These are phyloP conservation scores for Boletus subcaerulescens DNA, from an alignment of 768 basidiomycete species.

Conservation along the genomic window DNA sequence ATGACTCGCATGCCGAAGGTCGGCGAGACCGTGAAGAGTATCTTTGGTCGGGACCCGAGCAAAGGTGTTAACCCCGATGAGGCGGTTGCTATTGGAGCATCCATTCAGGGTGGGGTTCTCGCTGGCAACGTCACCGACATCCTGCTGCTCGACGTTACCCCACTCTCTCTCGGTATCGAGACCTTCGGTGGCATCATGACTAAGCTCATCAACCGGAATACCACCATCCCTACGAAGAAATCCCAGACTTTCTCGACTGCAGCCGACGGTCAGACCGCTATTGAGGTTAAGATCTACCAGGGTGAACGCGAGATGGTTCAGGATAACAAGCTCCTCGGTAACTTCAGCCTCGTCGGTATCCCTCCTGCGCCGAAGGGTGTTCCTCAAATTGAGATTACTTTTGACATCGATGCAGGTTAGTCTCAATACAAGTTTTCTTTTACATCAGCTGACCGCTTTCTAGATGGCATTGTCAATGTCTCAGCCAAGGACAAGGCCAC, in stretches of 20 bases:
- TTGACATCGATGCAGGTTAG: slow-evolving; percentile 95
- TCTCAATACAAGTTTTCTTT: not conserved
- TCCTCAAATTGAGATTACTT: slow-evolving; percentile 80
- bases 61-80: slow-evolving; percentile 99
- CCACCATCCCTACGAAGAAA: slow-evolving; percentile 99
- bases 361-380: slow-evolving; percentile 78
- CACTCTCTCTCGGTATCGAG: slow-evolving; percentile 92
- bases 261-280: slow-evolving; percentile 98
- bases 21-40: slow-evolving; percentile 76
- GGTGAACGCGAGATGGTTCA: slow-evolving; percentile 98
- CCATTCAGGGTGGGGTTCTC: slow-evolving; percentile 97
- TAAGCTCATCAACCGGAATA: slow-evolving; percentile 96
- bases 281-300: slow-evolving; percentile 99
- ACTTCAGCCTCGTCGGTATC: slow-evolving; percentile 99
- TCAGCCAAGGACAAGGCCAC: slow-evolving; percentile 94
- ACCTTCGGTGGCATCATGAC: slow-evolving; percentile 99
- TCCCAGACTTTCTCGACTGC: slow-evolving; percentile 98
- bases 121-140: slow-evolving; percentile 97
- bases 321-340: slow-evolving; percentile 98
- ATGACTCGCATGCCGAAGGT: slow-evolving; percentile 99
- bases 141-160: slow-evolving; percentile 92
- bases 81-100: slow-evolving; percentile 97
- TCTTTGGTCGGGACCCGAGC: slow-evolving; percentile 95
- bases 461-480: slow-evolving; percentile 96
- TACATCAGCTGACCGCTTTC: not conserved